These are phyloP conservation scores for Sphagnum contortum DNA, from an alignment of 225 moss, liverwort and hornwort species.

Conservation along the genomic window DNA sequence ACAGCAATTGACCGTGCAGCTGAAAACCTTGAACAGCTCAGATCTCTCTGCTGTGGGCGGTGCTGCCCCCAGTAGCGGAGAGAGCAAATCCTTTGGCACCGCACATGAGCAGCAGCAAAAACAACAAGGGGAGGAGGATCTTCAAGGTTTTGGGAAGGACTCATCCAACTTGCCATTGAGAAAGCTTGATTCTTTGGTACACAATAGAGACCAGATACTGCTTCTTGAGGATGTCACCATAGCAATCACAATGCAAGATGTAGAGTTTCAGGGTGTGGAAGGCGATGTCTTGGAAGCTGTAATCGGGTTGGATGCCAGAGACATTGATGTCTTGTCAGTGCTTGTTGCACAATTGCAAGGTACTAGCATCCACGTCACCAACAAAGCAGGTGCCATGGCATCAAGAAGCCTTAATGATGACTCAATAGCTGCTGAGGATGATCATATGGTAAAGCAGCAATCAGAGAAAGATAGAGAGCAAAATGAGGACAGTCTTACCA, in stretches of 20 bases:
- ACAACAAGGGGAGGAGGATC: too few relatives aligned
- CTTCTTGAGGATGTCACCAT: constrained; percentile 58
- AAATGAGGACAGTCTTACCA: constrained; percentile 13
- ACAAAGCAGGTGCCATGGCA: constrained; percentile 25
- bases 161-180: constrained; percentile 8
- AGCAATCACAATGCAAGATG: constrained; percentile 39
- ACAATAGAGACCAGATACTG: constrained; percentile 31
- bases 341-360: constrained; percentile 70
- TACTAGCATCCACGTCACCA: constrained; percentile 39
- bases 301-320: constrained; percentile 63
- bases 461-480: constrained; percentile 14
- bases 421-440: constrained; percentile 11
- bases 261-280: constrained; percentile 51
- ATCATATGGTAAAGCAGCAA: background rate
- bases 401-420: constrained; percentile 30
- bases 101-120: too few relatives aligned
- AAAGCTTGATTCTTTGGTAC: constrained; percentile 6
- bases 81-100: too few relatives aligned
- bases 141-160: constrained; percentile 1
- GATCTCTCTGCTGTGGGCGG: background rate
- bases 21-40: constrained; percentile 24
- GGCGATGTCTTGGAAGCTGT: constrained; percentile 69
- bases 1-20: constrained; percentile 44
- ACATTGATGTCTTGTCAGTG: constrained; percentile 52
- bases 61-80: too few relatives aligned